Evolutionary conservation across 257 asterid genomes (phyloP).

Genomic region (Lavandula angustifolia): DNA sequence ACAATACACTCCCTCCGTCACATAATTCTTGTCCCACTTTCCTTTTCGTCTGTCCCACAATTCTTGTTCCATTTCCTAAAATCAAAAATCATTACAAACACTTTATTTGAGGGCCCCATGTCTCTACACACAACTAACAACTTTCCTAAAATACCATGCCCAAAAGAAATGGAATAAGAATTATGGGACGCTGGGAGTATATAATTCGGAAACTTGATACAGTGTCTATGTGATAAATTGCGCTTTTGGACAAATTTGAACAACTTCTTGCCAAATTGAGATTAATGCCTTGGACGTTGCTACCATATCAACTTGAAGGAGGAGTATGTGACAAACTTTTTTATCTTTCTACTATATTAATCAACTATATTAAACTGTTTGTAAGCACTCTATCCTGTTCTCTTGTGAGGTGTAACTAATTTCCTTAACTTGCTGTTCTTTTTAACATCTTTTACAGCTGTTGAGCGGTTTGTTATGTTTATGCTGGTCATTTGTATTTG

Average conservation of each 20-base stretch:
- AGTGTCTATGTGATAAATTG: background rate
- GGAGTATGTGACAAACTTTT: background rate
- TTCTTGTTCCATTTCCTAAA: no score
- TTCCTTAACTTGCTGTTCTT: no score
- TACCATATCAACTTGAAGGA: background rate
- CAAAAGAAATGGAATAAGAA: no score
- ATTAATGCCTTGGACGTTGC: background rate
- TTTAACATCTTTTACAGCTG: background rate
- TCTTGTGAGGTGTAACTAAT: background rate
- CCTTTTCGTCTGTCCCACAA: no score
- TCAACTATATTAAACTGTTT: background rate
- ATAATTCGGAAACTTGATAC: background rate
- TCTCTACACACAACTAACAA: no score
- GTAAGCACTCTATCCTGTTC: constrained; percentile 5
- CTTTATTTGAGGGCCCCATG: no score
- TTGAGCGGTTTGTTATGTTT: background rate
- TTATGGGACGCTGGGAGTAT: no score
- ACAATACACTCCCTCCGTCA: no score
- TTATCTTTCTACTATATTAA: background rate
- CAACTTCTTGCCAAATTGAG: background rate
- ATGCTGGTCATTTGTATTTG: constrained; percentile 6
- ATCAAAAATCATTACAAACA: no score
- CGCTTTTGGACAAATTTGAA: background rate
- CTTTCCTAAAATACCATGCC: no score
- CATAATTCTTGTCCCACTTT: no score